Percentiles rank a stretch among this genome's conserved stretches.
Evolutionary conservation across 73 alveolate species (phyloP).

Genomic region (Breviolum minutum): DNA sequence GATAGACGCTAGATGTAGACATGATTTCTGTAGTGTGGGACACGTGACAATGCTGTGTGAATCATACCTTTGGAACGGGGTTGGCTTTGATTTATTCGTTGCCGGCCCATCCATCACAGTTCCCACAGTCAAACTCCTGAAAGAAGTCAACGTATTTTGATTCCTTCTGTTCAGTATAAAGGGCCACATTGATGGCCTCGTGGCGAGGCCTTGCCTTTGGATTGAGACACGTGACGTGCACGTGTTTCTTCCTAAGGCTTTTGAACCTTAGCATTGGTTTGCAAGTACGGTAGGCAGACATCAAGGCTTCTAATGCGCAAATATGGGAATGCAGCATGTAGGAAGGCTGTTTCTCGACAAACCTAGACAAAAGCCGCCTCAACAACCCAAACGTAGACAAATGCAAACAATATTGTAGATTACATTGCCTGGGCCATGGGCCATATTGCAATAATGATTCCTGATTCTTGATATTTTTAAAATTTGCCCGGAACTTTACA

Average conservation of each 20-base stretch:
- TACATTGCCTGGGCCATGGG: neutral
- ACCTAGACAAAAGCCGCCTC: neutral
- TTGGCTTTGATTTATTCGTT: no score
- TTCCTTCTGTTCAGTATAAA: neutral
- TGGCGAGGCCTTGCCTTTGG: neutral
- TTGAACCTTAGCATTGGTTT: neutral
- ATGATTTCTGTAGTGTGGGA: no score
- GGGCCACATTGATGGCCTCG: neutral
- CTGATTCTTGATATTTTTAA: neutral
- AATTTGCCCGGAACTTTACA: neutral
- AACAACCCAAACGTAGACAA: neutral
- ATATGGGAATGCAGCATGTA: neutral
- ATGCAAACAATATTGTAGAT: neutral
- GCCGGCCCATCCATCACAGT: no score
- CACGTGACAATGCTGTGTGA: no score
- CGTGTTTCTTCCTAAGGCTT: neutral
- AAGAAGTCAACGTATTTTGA: neutral
- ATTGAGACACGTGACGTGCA: neutral
- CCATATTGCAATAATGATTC: neutral
- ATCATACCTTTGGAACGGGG: no score
- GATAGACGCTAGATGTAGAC: no score
- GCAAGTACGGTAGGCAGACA: neutral
- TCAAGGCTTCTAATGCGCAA: neutral
- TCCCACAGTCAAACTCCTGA: neutral
- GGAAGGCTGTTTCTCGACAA: neutral